phyloP scores from a whole-genome alignment of 331 rosid genomes.

The Arachis monticola region DNA sequence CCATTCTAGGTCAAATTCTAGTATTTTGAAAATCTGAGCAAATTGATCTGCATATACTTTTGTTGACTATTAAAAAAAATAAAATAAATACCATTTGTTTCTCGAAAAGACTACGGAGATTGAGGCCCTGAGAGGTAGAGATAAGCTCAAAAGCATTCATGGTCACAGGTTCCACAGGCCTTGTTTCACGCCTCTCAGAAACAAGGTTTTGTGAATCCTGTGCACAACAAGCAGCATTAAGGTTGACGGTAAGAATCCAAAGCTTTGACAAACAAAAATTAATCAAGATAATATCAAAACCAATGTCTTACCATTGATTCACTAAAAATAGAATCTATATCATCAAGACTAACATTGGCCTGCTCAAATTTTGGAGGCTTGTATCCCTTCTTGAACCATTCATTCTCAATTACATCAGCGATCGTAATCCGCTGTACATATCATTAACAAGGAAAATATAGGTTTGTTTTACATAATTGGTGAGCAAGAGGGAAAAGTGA shows the following conservation, averaged over 20 bases:
- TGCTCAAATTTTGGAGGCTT: conserved; percentile 80
- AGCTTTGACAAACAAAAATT: conserved; percentile 18
- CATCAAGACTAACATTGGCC: conserved; percentile 70
- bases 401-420: conserved; percentile 83
- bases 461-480: conserved; percentile 19
- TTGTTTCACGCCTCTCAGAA: conserved; percentile 73
- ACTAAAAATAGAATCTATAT: conserved; percentile 71
- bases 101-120: conserved; percentile 84
- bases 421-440: conserved; percentile 78
- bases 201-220: conserved; percentile 76
- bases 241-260: conserved; percentile 36
- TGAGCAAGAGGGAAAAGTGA: background rate
- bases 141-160: conserved; percentile 99
- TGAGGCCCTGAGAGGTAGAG: conserved; percentile 92
- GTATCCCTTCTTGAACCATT: conserved; percentile 97
- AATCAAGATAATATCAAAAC: conserved; percentile 2
- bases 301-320: conserved; percentile 60
- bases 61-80: too few relatives aligned
- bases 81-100: conserved; percentile 80
- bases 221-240: conserved; percentile 25
- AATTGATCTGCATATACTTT: background rate
- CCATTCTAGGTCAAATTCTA: conserved; percentile 11
- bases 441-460: conserved; percentile 22
- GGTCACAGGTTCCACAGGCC: conserved; percentile 63
- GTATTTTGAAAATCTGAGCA: background rate